Conservation (phyloP, 176 grass and related monocot species). For the Cenchrus purpureus region DNA sequence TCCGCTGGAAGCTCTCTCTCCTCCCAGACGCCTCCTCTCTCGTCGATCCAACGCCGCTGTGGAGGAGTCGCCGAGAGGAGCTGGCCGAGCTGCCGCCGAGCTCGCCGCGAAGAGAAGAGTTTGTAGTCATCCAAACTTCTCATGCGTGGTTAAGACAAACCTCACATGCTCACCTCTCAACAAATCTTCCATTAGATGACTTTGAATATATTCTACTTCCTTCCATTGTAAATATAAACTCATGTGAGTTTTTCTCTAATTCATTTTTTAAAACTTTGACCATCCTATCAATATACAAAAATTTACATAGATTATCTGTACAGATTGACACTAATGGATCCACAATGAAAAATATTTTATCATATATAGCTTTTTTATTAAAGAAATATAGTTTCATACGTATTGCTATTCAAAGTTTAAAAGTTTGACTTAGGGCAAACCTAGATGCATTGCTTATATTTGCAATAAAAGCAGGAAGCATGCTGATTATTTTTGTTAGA, state of each 20-base stretch:
- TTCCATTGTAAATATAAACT: background rate
- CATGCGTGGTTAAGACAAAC: constrained; percentile 32
- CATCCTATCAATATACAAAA: background rate
- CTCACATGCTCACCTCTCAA: constrained; percentile 14
- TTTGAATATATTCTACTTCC: background rate
- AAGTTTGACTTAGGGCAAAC: too few species aligned
- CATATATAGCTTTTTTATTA: background rate
- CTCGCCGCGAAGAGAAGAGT: background rate
- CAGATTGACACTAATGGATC: background rate
- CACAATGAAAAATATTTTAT: background rate
- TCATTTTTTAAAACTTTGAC: background rate
- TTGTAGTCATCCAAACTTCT: background rate
- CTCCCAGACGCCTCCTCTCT: too few species aligned
- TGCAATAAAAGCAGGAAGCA: too few species aligned
- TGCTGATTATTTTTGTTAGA: background rate
- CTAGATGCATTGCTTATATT: too few species aligned
- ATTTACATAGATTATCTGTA: background rate
- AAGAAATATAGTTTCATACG: too few species aligned
- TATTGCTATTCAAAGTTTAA: too few species aligned
- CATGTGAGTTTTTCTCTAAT: background rate
- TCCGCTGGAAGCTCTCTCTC: too few species aligned
- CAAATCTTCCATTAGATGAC: background rate
- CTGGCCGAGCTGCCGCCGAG: too few species aligned
- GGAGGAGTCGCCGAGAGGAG: too few species aligned
- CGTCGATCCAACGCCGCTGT: too few species aligned